Evolutionary conservation across 768 basidiomycete genomes (phyloP), one percentile per base, ranked within the genome.

Genomic region (Calocera cornea): DNA sequence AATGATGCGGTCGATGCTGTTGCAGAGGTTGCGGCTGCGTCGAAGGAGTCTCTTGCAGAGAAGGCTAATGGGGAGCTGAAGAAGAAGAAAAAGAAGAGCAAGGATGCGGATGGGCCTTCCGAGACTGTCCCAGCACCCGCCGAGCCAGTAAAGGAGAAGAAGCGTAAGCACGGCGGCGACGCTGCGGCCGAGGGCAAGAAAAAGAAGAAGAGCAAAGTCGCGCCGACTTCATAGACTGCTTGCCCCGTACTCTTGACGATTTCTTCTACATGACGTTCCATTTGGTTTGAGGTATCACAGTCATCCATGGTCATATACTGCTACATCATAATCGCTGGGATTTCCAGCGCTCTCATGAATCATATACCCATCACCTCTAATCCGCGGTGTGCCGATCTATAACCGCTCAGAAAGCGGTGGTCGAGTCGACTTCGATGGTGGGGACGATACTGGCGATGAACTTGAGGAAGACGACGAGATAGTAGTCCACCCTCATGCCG

Each of bases 391-490:
- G 60, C 14, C 41, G n/a, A 16, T 68, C 31, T 29, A n/a, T 8
- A n/a, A 2, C n/a, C n/a, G 67, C 14, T 65, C 69, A 75, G 67
- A 78, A 76, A 16, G 80, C 74, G 17, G 91, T 89, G 64, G 92
- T 95, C 71, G 92, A 92, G 77, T 95, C 92, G 47, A 98, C 93
- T 79, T 97, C 95, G 75, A 98, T 97, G 64, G 95, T 97, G n/a
- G 94, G 95, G 49, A 97, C 92, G 77, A 97, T 95, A 65, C 90
- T 92, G 12, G 93, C 93, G 75, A 98, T 97, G 79, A 98, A 98
- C 83, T 98, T 99, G 80, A 98, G 85, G 85, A 98, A 98, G 66
- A 93, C 94, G 72, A 97, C 92, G 64, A 97, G 84, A 77, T 98
- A 98, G 78, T 97, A 97, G 77, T 99, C 97, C 47, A 99, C 97